Base-by-base conservation (phyloP, 2,329 filamentous ascomycete genomes). In the Sphaerulina populicola region DNA sequence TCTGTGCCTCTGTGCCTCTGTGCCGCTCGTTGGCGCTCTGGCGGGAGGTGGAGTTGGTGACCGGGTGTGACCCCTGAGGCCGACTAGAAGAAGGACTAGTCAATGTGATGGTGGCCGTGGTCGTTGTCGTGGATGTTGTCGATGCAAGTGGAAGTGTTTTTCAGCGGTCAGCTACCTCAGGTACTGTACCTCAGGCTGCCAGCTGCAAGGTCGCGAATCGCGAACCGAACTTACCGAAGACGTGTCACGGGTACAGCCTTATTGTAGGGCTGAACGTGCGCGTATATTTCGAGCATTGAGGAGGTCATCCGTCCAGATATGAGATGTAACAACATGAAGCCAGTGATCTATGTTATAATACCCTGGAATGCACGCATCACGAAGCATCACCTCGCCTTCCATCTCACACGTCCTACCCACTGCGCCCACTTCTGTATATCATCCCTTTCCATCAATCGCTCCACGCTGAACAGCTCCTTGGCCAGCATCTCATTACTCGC, bases 401-500 rank as follows among this genome's bases (percentile, higher is more conserved):
- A 90, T 61, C 87, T 73, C 57, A 93, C 74, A 60, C 77, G 77
- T 6, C 80, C 77, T 50, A 88, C 84, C 86, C 88, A 94, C 44
- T 67, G 72, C 8, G 80, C 83, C 77, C 85, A 93, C 57, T 72
- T 76, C 68, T 75, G 71, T 9, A 93, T 82, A 72, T 88, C 85
- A 37, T 86, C 82, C 66, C 85, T 79, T 61, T 75, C 79, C 64
- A 84, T 64, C 56, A 94, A 72, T 59, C 77, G 68, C 49, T 91
- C 86, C 6, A 93, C 79, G 0, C 81, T 90, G 69, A 81, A 88
- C 65, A 77, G 88, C 48, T 82, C 71, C 60, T 77, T 75, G 11
- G 88, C 88, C 59, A 94, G 70, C 58, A 86, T 86, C 74, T 94
- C 88, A 64, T 93, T 88, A 4, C 71, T 75, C 31, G 80, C 83